Percentiles rank a stretch among this genome's conserved stretches.
phyloP scores from a whole-genome alignment of 139 green algal species.

The Astrephomene gubernaculifera region DNA sequence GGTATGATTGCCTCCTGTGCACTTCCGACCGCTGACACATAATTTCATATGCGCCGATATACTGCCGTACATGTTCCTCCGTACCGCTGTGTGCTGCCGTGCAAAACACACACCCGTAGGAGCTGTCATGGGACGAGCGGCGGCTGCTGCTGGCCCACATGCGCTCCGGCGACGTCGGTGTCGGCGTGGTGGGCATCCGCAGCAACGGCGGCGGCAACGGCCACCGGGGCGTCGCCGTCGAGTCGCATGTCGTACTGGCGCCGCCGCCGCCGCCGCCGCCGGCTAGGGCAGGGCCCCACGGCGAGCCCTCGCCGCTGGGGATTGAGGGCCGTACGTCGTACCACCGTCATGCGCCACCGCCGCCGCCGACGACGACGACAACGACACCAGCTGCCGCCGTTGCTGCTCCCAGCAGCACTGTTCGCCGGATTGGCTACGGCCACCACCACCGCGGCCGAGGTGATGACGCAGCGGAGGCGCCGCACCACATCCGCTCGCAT shows the following conservation, averaged over 20 bases:
- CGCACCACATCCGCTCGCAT: background rate
- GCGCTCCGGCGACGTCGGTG: no score
- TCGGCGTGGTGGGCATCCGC: background rate
- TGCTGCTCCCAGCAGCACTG: background rate
- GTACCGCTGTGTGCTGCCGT: background rate
- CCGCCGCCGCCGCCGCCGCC: no score
- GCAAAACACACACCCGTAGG: no score
- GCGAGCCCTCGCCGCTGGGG: no score
- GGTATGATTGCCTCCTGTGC: background rate
- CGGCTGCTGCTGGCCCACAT: constrained; percentile 4
- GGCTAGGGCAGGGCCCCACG: no score
- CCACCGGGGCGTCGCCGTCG: no score
- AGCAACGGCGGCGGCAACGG: background rate
- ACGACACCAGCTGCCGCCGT: background rate
- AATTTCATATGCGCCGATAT: no score
- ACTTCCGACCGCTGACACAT: background rate
- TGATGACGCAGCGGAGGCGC: constrained; percentile 4
- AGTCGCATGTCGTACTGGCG: background rate
- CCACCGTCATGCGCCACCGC: background rate
- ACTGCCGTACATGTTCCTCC: background rate
- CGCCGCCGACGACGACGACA: background rate
- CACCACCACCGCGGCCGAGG: background rate
- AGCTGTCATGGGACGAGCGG: constrained; percentile 34
- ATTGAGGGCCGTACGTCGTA: no score
- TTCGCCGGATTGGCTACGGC: no score